These are phyloP conservation scores for Penium margaritaceum DNA, from an alignment of 139 green algal genomes.

Conservation along the genomic window DNA sequence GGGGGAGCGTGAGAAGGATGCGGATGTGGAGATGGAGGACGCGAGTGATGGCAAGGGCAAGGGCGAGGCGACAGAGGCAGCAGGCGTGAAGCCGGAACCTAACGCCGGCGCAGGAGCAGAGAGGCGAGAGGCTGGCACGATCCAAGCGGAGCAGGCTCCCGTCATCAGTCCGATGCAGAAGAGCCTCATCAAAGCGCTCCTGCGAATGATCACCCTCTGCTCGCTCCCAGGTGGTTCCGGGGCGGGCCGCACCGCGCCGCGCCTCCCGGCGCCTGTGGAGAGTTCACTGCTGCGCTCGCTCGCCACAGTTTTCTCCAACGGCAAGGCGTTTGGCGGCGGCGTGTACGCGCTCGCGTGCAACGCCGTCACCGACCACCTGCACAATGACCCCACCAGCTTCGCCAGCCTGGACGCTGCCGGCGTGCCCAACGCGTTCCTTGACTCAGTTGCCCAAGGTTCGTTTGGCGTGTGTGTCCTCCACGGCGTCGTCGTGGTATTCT, in stretches of 20 bases:
- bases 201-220: constrained; percentile 73
- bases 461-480: no score
- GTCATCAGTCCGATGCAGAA: constrained; percentile 1
- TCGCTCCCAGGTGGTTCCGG: constrained; percentile 57
- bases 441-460: no score
- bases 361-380: constrained; percentile 79
- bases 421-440: not conserved
- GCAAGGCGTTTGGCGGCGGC: constrained; percentile 70
- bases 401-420: not conserved
- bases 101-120: no score
- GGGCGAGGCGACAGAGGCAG: no score
- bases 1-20: no score
- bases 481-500: no score
- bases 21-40: no score
- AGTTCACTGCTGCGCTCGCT: constrained; percentile 58
- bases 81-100: no score
- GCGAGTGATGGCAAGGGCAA: no score
- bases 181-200: constrained; percentile 77
- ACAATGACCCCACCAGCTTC: constrained; percentile 76
- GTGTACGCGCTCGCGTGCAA: constrained; percentile 79
- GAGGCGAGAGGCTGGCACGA: no score
- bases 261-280: constrained; percentile 33
- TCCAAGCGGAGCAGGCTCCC: not conserved
- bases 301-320: constrained; percentile 60
- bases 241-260: constrained; percentile 27